Evolutionary conservation across 2,329 filamentous ascomycete genomes (phyloP), one percentile per base, ranked within the genome.

Genomic region (Aspergillus sp.): DNA sequence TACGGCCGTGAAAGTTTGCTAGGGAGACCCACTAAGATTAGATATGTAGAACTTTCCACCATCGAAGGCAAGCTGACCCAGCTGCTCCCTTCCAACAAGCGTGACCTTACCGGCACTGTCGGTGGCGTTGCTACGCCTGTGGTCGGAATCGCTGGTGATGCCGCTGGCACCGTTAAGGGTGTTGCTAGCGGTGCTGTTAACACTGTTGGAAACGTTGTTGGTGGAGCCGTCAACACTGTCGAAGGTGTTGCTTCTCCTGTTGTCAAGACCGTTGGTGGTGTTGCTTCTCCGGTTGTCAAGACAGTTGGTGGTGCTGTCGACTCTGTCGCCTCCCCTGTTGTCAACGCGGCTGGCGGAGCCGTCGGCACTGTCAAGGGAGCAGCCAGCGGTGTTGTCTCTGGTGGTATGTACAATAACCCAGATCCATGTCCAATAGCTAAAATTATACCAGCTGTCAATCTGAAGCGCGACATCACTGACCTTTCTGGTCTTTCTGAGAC

Each of bases 401-500:
- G 62, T 27, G 62, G 67, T 70, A 70, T 42, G 65, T 64, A 27
- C 15, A 27, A 6, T 36, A 15, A 10, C 13, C 8, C 8, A 27
- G 23, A 25, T 13, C 5, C 0, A n/a, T 44, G 19, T 21, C 21
- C 7, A 17, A 6, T 2, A 30, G 15, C 56, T 63, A 55, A 62
- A 50, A 30, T n/a, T n/a, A 19, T 48, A 19, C 42, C 39, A 65
- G 59, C 39, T 13, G 25, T 61, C 41, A 53, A 53, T 25, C 19
- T 41, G 15, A 57, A 48, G 39, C 58, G 56, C 13, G 44, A 58
- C 19, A 48, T 54, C 7, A 61, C 60, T 11, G 59, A 65, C 39
- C 61, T 67, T 21, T 62, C 61, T 48, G 52, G 7, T 39, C 69
- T 66, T 19, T 64, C 62, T 8, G 52, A 65, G 3, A 59, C 21